Evolutionary conservation across 2,329 filamentous ascomycete genomes (phyloP), one percentile per base, ranked within the genome.

Genomic region (Alternaria metachromatica): DNA sequence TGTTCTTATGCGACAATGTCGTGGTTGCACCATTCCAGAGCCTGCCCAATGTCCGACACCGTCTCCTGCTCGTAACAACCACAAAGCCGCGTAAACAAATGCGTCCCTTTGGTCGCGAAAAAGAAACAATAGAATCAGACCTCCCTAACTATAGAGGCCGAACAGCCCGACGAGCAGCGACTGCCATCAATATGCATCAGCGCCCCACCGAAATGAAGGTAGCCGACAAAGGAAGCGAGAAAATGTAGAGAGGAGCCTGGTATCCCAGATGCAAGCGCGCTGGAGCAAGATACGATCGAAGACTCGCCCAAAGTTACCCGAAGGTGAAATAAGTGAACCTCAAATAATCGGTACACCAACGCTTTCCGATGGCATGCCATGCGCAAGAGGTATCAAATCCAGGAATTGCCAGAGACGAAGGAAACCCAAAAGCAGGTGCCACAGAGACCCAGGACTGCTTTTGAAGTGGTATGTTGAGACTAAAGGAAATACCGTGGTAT

Each of bases 301-400:
- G 56, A 33, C 59, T 51, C 30, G 53, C 55, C 60, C 30, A 63
- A 71, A 67, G 21, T 58, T 49, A 61, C 70, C 70, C 69, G 60
- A 73, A 65, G 68, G 71, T 64, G 51, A 45, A 64, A 45, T 26
- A 54, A 60, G 50, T 61, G 49, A 46, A 66, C 56, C 56, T 59
- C 56, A 56, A 57, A 64, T 56, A 58, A 73, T 58, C 59, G 59
- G 48, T 55, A 25, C 49, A 50, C 65, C 57, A 50, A 58, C 62
- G 66, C 70, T 66, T 70, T 66, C 68, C 63, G 64, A 65, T 69
- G 64, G 70, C 64, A 68, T 63, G 55, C 70, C 71, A 66, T 73
- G 67, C 64, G 65, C 71, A 60, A 55, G 37, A 67, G 62, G 56
- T 61, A 64, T 58, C 58, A 60, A 69, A 68, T 58, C 66, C 66